A percentile compares a stretch with the other conserved stretches of the same genome.
phyloP scores from a whole-genome alignment of 108 stramenopile genomes.

The Tribonema minus region DNA sequence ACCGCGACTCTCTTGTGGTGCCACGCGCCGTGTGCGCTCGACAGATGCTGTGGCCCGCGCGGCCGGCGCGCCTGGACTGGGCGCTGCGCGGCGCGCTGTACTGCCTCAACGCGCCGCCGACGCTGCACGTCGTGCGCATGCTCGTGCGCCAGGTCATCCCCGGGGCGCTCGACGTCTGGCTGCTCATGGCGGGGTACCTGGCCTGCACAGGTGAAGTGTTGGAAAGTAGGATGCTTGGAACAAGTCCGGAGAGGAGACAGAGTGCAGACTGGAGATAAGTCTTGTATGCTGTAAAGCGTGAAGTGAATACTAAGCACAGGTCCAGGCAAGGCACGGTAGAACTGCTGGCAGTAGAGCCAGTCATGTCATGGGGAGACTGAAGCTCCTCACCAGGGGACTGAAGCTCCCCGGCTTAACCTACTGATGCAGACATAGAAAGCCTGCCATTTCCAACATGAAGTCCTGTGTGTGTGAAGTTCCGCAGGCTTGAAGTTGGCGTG shows the following conservation, averaged over 20 bases:
- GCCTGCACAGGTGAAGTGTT: not conserved
- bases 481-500: too few species aligned
- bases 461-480: too few species aligned
- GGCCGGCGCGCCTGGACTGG: not conserved
- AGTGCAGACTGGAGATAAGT: too few species aligned
- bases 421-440: too few species aligned
- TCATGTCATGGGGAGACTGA: not conserved
- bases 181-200: not conserved
- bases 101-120: not conserved
- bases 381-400: too few species aligned
- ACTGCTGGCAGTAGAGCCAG: not conserved
- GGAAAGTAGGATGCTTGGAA: not conserved
- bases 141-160: not conserved
- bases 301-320: not conserved
- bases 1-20: too few species aligned
- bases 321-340: not conserved
- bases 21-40: too few species aligned
- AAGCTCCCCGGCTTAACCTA: too few species aligned
- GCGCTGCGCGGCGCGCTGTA: too few species aligned
- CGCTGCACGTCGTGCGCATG: not conserved
- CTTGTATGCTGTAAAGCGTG: too few species aligned
- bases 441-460: too few species aligned
- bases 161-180: not conserved
- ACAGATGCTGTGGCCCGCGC: not conserved
- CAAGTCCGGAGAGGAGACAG: not conserved